A percentile compares a stretch with the other conserved stretches of the same genome.
phyloP scores from a whole-genome alignment of 2,329 filamentous ascomycete genomes.

The Furcasterigmium furcatum region DNA sequence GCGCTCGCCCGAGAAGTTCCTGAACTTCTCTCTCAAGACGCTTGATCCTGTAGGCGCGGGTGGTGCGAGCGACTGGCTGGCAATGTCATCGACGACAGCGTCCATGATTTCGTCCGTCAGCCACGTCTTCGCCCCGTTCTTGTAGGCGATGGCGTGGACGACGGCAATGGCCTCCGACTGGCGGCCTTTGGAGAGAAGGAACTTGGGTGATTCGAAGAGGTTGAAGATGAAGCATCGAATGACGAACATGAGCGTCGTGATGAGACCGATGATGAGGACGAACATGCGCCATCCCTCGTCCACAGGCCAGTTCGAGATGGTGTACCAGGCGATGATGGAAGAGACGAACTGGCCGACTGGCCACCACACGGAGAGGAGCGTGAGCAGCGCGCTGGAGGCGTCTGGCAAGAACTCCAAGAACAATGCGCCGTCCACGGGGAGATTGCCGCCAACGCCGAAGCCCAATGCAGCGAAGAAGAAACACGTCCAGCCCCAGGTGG shows the following conservation, averaged over 20 bases:
- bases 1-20: conserved; percentile 64
- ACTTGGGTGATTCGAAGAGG: conserved; percentile 84
- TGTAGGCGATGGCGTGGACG: conserved; percentile 72
- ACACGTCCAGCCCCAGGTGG: conserved; percentile 65
- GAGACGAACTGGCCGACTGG: conserved; percentile 75
- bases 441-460: conserved; percentile 70
- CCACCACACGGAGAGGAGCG: conserved; percentile 84
- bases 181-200: conserved; percentile 70
- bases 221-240: conserved; percentile 77
- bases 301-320: conserved; percentile 65
- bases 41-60: conserved; percentile 15
- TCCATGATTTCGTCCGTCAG: conserved; percentile 69
- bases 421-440: conserved; percentile 75
- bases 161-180: conserved; percentile 78
- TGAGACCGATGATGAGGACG: conserved; percentile 65
- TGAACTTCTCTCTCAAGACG: conserved; percentile 56
- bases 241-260: conserved; percentile 75
- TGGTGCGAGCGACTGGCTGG: not conserved
- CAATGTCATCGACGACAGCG: conserved; percentile 40
- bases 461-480: conserved; percentile 59
- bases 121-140: conserved; percentile 70
- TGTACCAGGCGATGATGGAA: conserved; percentile 71
- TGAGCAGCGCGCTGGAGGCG: conserved; percentile 69
- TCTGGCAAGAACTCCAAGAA: conserved; percentile 83
- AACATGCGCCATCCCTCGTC: conserved; percentile 77